Base-by-base conservation (phyloP, 495 filamentous ascomycete species). In the Xylaria bambusicola region DNA sequence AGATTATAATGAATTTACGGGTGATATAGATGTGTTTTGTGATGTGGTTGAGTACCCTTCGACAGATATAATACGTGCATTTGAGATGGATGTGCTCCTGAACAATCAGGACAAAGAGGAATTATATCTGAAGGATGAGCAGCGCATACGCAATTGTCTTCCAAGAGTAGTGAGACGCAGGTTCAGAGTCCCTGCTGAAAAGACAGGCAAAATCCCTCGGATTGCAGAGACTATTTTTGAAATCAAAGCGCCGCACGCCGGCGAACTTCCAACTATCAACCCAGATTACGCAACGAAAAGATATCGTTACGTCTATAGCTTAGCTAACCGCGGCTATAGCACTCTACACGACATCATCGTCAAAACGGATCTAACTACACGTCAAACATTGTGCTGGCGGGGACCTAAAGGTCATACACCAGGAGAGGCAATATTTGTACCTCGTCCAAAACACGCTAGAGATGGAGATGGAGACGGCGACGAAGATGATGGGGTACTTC, bases 371-470 rank as follows among this genome's bases (percentile, higher is more conserved):
- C 77, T 77, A 5, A 68, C 73, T 12, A 87, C 82, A 0, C 70
- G 78, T 26, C 72, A 76, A 44, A 62, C 72, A 1, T 41, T 70
- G 2, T 69, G 72, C n/a, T 91, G 86, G 90, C 70, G 74, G 2
- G 72, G 68, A 10, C 68, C 68, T 12, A 76, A 81, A 47, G 87
- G 81, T 0, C 88, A 92, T 49, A 88, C 82, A 0, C 87, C 90
- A 0, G 86, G 89, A 3, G 90, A 93, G 64, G 78, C 88, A 0
- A 86, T 93, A 45, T 92, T 93, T 60, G 75, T 93, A 0, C 76
- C 84, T 0, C 72, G 85, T 26, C 80, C 81, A 1, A 60, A 18
- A 2, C 40, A 58, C 10, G 70, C 69, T 0, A 38, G 17, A n/a
- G 36, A 47, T 10, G 18, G 46, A 8, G 51, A 57, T 9, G 21